phyloP scores from a whole-genome alignment of 2,329 filamentous ascomycete genomes.

The Rhexocercosporidium sp. region DNA sequence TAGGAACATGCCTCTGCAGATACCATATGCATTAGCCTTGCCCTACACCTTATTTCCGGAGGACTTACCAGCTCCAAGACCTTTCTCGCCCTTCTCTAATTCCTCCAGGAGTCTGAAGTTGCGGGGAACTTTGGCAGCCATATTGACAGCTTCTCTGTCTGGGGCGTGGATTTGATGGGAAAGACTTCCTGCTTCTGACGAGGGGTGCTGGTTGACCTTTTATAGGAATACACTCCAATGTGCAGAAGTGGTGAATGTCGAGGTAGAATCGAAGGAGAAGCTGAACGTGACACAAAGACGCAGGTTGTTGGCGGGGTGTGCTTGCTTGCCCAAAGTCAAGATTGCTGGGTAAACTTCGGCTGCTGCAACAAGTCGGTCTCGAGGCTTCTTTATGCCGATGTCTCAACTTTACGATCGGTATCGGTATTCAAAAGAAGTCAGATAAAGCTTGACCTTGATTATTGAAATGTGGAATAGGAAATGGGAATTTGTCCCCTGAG shows the following conservation, averaged over 20 bases:
- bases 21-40: slow-evolving; percentile 27
- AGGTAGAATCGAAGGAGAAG: background rate
- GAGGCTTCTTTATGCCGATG: background rate
- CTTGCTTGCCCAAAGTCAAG: background rate
- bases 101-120: slow-evolving; percentile 98
- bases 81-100: slow-evolving; percentile 99
- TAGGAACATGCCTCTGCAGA: slow-evolving; percentile 90
- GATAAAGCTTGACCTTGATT: background rate
- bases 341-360: slow-evolving; percentile 12
- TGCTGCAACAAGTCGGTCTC: background rate
- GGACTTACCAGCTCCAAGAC: slow-evolving; percentile 79
- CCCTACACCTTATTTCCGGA: slow-evolving; percentile 13
- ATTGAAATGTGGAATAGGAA: background rate
- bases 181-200: too few species aligned
- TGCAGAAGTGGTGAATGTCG: background rate
- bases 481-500: background rate
- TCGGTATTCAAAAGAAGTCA: background rate
- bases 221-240: background rate
- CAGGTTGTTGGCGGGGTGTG: slow-evolving; percentile 14
- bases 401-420: background rate
- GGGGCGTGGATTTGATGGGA: background rate
- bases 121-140: slow-evolving; percentile 78
- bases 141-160: slow-evolving; percentile 23
- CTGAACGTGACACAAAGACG: slow-evolving; percentile 15
- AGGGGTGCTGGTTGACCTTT: background rate